Percentiles rank a stretch among this genome's conserved stretches.
Evolutionary conservation across 139 green algal genomes (phyloP).

Genomic region (Eudorina sp.): DNA sequence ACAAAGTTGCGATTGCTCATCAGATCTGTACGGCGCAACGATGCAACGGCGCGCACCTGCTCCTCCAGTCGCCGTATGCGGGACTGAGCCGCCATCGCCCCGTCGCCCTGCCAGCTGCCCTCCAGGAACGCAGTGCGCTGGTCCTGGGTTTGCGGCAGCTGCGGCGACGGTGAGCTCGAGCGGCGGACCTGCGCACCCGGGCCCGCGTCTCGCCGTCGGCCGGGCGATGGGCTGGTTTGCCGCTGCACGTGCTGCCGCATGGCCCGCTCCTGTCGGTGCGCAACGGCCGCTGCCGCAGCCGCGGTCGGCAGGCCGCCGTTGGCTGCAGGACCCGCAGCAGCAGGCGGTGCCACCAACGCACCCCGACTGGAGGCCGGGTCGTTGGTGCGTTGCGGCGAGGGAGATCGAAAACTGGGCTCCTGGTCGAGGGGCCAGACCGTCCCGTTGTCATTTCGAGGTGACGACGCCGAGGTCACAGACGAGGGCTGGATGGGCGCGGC

Average conservation of each 20-base stretch:
- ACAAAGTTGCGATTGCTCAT: too few species aligned
- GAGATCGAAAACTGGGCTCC: conserved; percentile 6
- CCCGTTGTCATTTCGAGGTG: not conserved
- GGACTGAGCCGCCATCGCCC: not conserved
- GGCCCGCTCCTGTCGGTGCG: conserved; percentile 24
- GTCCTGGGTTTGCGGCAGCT: too few species aligned
- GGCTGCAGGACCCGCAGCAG: not conserved
- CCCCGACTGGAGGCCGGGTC: not conserved
- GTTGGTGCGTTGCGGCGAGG: not conserved
- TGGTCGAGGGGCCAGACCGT: not conserved
- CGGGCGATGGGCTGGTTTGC: conserved; percentile 18
- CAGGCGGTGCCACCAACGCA: not conserved
- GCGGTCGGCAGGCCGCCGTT: not conserved
- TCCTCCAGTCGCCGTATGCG: conserved; percentile 31
- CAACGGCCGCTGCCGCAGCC: not conserved
- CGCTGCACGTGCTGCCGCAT: conserved; percentile 15
- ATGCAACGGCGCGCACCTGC: conserved; percentile 13
- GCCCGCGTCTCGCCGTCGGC: not conserved
- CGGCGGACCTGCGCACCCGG: too few species aligned
- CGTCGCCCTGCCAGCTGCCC: not conserved
- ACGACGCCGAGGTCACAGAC: not conserved
- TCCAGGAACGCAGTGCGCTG: not conserved
- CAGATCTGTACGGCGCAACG: too few species aligned
- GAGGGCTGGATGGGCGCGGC: too few species aligned
- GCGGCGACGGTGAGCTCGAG: too few species aligned